Conservation (phyloP, 176 grass and related monocot species). For the Paspalum notatum region DNA sequence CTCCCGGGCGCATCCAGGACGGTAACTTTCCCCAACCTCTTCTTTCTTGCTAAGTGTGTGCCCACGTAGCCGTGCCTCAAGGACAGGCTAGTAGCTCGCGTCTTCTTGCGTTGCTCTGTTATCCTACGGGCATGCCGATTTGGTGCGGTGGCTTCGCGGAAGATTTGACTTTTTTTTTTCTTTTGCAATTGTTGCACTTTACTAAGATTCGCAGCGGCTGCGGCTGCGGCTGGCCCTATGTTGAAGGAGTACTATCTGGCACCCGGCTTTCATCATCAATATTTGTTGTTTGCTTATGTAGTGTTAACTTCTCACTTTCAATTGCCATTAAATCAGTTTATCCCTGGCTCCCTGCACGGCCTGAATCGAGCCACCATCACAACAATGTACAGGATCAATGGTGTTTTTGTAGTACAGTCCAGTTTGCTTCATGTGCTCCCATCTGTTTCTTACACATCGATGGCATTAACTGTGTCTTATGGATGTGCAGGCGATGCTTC, state of each 20-base stretch:
- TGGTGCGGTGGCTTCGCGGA: not conserved
- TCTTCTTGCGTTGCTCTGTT: not conserved
- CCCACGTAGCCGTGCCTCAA: not conserved
- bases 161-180: conserved; percentile 18
- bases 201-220: not conserved
- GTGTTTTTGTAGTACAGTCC: not conserved
- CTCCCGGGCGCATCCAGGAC: conserved; percentile 20
- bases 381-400: conserved; percentile 12
- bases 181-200: conserved; percentile 12
- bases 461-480: not conserved
- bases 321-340: conserved; percentile 26
- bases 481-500: conserved; percentile 37
- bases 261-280: not conserved
- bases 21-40: conserved; percentile 34
- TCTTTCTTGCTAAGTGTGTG: conserved; percentile 20
- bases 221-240: not conserved
- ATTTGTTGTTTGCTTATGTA: not conserved
- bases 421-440: not conserved
- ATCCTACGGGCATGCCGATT: not conserved
- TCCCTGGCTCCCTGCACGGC: not conserved
- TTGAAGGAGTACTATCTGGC: not conserved
- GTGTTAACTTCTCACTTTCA: not conserved
- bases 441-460: not conserved
- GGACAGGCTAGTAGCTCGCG: not conserved
- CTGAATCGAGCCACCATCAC: not conserved